phyloP scores from a whole-genome alignment of 1,139 yeast genomes.

The Debaryomyces nepalensis region DNA sequence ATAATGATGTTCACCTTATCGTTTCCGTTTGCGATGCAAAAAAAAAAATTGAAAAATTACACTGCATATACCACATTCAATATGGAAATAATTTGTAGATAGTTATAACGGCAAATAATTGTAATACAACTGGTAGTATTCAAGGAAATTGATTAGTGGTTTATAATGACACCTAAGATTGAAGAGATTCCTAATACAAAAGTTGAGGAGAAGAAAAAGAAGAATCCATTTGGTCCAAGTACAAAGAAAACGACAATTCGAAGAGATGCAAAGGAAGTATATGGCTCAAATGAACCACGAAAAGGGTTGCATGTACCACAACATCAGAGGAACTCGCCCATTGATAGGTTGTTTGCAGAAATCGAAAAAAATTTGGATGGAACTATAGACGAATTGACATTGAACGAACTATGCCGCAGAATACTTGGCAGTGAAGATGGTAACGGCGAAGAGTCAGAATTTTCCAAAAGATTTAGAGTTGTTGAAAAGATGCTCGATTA shows the following conservation, averaged over 20 bases:
- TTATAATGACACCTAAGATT: constrained; percentile 32
- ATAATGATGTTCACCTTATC: constrained; percentile 3
- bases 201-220: constrained; percentile 8
- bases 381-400: constrained; percentile 28
- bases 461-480: constrained; percentile 26
- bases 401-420: constrained; percentile 22
- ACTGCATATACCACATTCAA: constrained; percentile 8
- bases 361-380: constrained; percentile 35
- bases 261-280: constrained; percentile 41
- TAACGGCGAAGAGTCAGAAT: constrained; percentile 9
- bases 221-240: constrained; percentile 39
- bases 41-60: constrained; percentile 8
- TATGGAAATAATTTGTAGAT: not conserved
- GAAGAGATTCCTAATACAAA: constrained; percentile 23
- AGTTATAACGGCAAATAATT: constrained; percentile 2
- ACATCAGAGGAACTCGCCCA: constrained; percentile 34
- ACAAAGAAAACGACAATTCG: constrained; percentile 35
- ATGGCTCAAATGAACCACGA: constrained; percentile 25
- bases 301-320: constrained; percentile 45
- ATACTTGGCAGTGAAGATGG: constrained; percentile 13
- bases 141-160: not conserved
- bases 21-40: constrained; percentile 10
- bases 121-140: not conserved
- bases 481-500: constrained; percentile 34
- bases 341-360: constrained; percentile 40